phyloP scores from a whole-genome alignment of 2,329 filamentous ascomycete genomes.

The Nakataea oryzae region DNA sequence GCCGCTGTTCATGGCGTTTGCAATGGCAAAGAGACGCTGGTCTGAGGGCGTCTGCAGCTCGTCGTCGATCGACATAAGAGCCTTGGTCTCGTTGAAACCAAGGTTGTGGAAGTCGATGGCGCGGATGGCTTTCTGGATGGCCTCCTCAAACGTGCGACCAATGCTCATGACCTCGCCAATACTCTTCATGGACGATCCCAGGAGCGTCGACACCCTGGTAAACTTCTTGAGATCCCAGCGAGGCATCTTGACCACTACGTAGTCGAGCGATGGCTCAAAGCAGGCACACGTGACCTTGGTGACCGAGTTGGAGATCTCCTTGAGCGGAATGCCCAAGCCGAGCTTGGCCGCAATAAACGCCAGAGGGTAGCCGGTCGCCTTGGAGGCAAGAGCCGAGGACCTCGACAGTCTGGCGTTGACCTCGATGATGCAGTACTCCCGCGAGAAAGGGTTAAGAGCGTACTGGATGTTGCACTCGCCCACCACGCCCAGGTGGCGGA shows the following conservation, averaged over 20 bases:
- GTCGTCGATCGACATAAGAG: slow-evolving; percentile 89
- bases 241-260: slow-evolving; percentile 97
- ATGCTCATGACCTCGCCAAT: slow-evolving; percentile 99
- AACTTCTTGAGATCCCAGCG: slow-evolving; percentile 99
- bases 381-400: slow-evolving; percentile 92
- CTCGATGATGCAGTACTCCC: slow-evolving; percentile 98
- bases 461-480: slow-evolving; percentile 99
- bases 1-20: slow-evolving; percentile 90
- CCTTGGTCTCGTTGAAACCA: slow-evolving; percentile 84
- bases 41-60: slow-evolving; percentile 96
- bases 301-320: slow-evolving; percentile 93
- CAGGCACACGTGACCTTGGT: slow-evolving; percentile 94
- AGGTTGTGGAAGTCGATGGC: slow-evolving; percentile 92
- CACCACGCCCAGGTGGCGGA: slow-evolving; percentile 91
- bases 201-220: slow-evolving; percentile 86
- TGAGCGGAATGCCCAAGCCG: slow-evolving; percentile 85
- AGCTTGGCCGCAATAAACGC: slow-evolving; percentile 97
- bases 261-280: slow-evolving; percentile 97
- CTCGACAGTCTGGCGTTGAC: slow-evolving; percentile 97
- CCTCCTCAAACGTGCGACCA: slow-evolving; percentile 92
- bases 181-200: slow-evolving; percentile 99
- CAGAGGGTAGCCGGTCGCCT: slow-evolving; percentile 93
- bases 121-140: slow-evolving; percentile 95
- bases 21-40: slow-evolving; percentile 92
- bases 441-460: slow-evolving; percentile 87